phyloP scores from a whole-genome alignment of 2,329 filamentous ascomycete species.

The Penicillium thymicola region DNA sequence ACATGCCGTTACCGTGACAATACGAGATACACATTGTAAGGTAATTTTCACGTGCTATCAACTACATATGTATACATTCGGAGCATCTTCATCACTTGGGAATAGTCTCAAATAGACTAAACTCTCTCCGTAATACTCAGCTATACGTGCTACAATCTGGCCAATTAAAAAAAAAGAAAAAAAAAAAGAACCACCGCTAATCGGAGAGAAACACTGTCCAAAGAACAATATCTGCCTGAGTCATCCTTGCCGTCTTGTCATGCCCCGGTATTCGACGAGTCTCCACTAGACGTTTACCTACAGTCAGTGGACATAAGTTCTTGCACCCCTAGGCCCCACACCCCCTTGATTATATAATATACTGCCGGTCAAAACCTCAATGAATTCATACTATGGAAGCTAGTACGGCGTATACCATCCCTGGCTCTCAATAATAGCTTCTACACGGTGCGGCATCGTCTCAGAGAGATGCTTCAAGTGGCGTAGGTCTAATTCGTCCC shows the following conservation, averaged over 20 bases:
- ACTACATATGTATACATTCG: background rate
- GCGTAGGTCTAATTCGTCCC: no score
- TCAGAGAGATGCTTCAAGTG: no score
- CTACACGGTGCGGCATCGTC: no score
- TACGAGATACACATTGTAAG: slow-evolving; percentile 9
- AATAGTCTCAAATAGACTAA: background rate
- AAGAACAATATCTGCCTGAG: slow-evolving; percentile 8
- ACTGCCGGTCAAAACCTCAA: no score
- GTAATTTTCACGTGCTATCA: slow-evolving; percentile 23
- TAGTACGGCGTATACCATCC: no score
- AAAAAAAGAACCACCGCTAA: no score
- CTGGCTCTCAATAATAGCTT: no score
- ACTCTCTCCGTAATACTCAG: background rate
- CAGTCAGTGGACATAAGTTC: no score
- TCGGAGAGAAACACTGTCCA: background rate
- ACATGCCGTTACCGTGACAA: slow-evolving; percentile 17
- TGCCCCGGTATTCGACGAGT: slow-evolving; percentile 26
- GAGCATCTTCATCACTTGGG: background rate
- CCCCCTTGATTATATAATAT: no score
- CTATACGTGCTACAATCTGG: background rate
- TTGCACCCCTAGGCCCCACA: no score
- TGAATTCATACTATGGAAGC: no score
- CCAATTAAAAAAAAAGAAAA: no score
- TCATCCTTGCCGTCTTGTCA: slow-evolving; percentile 21
- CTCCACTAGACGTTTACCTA: slow-evolving; percentile 11